phyloP scores from a whole-genome alignment of 192 early-diverging fungal species.

The Geranomyces michiganensis region DNA sequence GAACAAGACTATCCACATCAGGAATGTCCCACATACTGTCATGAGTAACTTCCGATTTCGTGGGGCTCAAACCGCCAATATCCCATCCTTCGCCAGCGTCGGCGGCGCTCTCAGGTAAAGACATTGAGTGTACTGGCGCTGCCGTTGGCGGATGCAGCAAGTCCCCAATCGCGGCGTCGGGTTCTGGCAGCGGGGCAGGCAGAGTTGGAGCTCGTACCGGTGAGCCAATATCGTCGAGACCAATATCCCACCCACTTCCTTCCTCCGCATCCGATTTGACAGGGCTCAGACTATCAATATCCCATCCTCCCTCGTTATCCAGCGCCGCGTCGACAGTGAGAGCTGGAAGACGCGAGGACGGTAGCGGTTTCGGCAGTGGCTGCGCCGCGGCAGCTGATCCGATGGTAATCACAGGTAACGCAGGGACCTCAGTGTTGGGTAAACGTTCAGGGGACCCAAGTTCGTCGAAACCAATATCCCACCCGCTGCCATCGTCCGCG shows the following conservation, averaged over 20 bases:
- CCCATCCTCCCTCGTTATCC: conserved; percentile 16
- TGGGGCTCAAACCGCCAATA: conserved; percentile 13
- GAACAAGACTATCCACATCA: conserved; percentile 4
- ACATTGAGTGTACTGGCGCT: too few relatives aligned
- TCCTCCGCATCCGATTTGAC: conserved; percentile 6
- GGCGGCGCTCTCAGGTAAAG: too few relatives aligned
- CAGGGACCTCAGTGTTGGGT: too few relatives aligned
- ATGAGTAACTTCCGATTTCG: background rate
- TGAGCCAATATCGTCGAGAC: background rate
- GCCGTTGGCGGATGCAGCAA: too few relatives aligned
- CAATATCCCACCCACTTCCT: conserved; percentile 23
- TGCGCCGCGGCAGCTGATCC: background rate
- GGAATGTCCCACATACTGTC: conserved; percentile 22
- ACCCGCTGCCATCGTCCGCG: conserved; percentile 5
- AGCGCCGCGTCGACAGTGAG: too few relatives aligned
- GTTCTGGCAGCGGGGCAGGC: background rate
- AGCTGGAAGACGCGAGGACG: too few relatives aligned
- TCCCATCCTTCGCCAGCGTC: conserved; percentile 25
- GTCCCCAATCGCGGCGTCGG: too few relatives aligned
- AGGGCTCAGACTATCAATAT: conserved; percentile 17
- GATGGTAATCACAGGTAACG: background rate
- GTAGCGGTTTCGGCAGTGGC: background rate
- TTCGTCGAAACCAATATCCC: conserved; percentile 18
- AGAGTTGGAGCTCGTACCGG: background rate
- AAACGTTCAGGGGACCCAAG: background rate